Evolutionary conservation across 2,329 filamentous ascomycete species (phyloP), one percentile per base, ranked within the genome.

Genomic region (Alternaria sp.): DNA sequence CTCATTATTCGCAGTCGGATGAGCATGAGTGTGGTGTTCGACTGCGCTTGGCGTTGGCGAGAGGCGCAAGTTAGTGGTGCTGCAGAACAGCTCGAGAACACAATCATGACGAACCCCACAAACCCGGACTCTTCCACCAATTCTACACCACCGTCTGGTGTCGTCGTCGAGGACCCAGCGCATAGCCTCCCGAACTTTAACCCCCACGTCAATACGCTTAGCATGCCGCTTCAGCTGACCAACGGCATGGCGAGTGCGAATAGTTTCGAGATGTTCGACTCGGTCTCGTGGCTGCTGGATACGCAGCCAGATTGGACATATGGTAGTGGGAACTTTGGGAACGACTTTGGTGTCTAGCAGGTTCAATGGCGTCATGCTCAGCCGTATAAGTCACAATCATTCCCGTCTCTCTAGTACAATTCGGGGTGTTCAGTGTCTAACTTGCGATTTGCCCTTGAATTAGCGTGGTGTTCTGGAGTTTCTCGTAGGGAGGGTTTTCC

Each of bases 281-380:
- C 93, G 1, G 84, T 97, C 70, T 92, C 94, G 76, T 97, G 93
- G 93, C 92, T 96, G 82, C 81, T 97, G 60, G 93, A 97, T 75
- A 91, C 93, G 89, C 75, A 77, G 57, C 70, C 67, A 7, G 73
- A 75, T 33, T 76, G 73, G 73, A 70, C 72, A 31, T 76, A 72
- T 49, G 66, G 70, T 3, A 61, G 66, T 10, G 66, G 66, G 2
- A 64, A 63, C 1, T 75, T 74, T 46, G 68, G 70, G 6, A 66
- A 72, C 31, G 73, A 76, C 24, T 76, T 76, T 57, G 69, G 68
- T 24, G 65, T 72, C 46, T 75, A 66, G 56, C 9, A 3, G 21
- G 17, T 26, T 29, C n/a, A 29, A 48, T 4, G 11, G 13, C 14
- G 29, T 46, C 13, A n/a, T 24, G 31, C 21, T 36, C 21, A 24